phyloP scores from a whole-genome alignment of 2,329 filamentous ascomycete genomes.

The Volutella citrinella region DNA sequence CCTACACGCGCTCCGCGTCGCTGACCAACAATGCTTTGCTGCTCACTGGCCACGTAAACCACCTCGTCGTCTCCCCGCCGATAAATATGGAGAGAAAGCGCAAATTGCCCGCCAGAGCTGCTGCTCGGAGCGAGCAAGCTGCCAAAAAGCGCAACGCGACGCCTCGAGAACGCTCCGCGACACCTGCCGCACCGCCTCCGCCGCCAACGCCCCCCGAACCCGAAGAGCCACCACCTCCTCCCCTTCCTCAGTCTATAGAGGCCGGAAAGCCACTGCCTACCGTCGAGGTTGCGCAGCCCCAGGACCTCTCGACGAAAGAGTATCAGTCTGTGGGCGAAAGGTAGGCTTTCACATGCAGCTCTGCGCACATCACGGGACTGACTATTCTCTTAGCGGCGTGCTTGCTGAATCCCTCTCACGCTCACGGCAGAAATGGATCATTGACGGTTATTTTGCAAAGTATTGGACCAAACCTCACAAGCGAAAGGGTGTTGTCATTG shows the following conservation, averaged over 20 bases:
- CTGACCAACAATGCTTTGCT: constrained; percentile 30
- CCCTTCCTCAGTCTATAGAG: constrained; percentile 60
- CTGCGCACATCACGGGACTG: constrained; percentile 14
- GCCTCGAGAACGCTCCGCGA: constrained; percentile 50
- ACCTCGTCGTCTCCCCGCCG: constrained; percentile 9
- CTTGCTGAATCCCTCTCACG: constrained; percentile 69
- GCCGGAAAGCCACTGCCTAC: constrained; percentile 69
- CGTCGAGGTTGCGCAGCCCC: constrained; percentile 63
- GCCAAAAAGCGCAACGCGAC: constrained; percentile 59
- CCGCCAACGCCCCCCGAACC: constrained; percentile 29
- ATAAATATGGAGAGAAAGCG: constrained; percentile 61
- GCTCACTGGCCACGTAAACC: constrained; percentile 19
- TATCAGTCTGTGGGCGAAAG: constrained; percentile 74
- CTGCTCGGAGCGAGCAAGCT: constrained; percentile 57
- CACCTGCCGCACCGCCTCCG: constrained; percentile 40
- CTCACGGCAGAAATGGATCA: constrained; percentile 72
- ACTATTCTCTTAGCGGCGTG: constrained; percentile 57
- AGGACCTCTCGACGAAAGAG: constrained; percentile 59
- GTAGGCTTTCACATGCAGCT: constrained; percentile 35
- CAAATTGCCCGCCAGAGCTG: constrained; percentile 61
- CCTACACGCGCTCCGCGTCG: constrained; percentile 25
- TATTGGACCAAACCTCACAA: constrained; percentile 74
- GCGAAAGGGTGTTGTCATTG: constrained; percentile 61
- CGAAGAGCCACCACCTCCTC: constrained; percentile 32
- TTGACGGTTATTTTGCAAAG: constrained; percentile 70